These are phyloP conservation scores for Sanghuangporus sanghuang DNA, from an alignment of 1,284 basidiomycete genomes.

Conservation along the genomic window DNA sequence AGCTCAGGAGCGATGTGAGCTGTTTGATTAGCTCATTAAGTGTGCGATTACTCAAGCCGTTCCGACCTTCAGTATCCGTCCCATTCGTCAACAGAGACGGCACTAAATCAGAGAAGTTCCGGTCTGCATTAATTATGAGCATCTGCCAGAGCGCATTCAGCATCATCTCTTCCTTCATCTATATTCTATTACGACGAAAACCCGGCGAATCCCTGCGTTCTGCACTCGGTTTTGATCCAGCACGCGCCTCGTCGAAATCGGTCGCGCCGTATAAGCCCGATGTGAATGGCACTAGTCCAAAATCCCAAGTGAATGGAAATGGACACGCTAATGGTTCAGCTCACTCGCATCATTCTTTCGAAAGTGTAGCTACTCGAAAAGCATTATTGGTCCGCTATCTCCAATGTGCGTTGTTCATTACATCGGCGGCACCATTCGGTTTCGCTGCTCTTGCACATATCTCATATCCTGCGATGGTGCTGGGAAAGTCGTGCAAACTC, in stretches of 20 bases:
- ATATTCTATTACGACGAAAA: slow-evolving; percentile 68
- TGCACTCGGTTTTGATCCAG: slow-evolving; percentile 49
- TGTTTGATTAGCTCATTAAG: background rate
- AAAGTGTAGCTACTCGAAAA: slow-evolving; percentile 30
- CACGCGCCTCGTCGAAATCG: slow-evolving; percentile 17
- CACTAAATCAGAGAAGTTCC: slow-evolving; percentile 69
- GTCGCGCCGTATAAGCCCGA: slow-evolving; percentile 7
- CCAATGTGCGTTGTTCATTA: slow-evolving; percentile 86
- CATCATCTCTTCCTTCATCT: slow-evolving; percentile 72
- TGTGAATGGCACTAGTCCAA: background rate
- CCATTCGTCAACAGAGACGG: slow-evolving; percentile 73
- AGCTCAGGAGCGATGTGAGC: slow-evolving; percentile 80
- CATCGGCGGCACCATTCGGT: slow-evolving; percentile 89
- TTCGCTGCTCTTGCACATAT: slow-evolving; percentile 94
- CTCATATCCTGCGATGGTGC: slow-evolving; percentile 97
- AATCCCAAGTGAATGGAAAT: slow-evolving; percentile 18
- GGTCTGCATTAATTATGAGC: slow-evolving; percentile 83
- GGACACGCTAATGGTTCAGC: slow-evolving; percentile 27
- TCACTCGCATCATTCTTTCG: slow-evolving; percentile 26
- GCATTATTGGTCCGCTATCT: slow-evolving; percentile 68
- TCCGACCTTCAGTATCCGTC: slow-evolving; percentile 58
- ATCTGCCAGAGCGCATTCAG: slow-evolving; percentile 84
- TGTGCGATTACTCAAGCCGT: slow-evolving; percentile 8
- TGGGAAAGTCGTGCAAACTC: slow-evolving; percentile 98
- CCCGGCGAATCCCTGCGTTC: slow-evolving; percentile 45